phyloP scores from a whole-genome alignment of 768 basidiomycete species.

The Heimioporus sp. region DNA sequence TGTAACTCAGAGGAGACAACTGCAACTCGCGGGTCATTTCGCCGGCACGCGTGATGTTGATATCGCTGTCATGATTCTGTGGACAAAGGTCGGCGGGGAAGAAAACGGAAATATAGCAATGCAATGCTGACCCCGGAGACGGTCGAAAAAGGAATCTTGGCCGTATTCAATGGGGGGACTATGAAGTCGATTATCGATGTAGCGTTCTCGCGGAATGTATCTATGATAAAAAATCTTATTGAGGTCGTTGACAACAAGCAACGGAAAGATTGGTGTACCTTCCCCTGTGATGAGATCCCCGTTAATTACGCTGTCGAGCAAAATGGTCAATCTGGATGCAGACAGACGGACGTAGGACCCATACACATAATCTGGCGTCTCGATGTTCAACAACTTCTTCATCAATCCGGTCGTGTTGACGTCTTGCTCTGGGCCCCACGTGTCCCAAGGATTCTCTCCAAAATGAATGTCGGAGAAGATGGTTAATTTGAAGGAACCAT shows the following conservation, averaged over 20 bases:
- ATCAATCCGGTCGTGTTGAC: constrained; percentile 59
- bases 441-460: constrained; percentile 72
- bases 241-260: neutral
- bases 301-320: constrained; percentile 53
- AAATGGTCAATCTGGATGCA: neutral
- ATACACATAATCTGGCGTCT: constrained; percentile 70
- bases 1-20: constrained; percentile 59
- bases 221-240: constrained; percentile 28
- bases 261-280: constrained; percentile 32
- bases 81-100: neutral
- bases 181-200: constrained; percentile 65
- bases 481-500: constrained; percentile 69
- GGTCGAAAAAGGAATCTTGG: constrained; percentile 62
- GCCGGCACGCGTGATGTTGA: constrained; percentile 67
- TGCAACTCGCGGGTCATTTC: constrained; percentile 63
- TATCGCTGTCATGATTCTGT: constrained; percentile 75
- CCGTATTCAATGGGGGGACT: constrained; percentile 56
- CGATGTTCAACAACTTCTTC: constrained; percentile 50
- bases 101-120: neutral
- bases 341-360: constrained; percentile 16
- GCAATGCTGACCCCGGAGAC: constrained; percentile 57
- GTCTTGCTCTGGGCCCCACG: constrained; percentile 68
- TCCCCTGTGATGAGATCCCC: constrained; percentile 77
- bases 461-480: constrained; percentile 76
- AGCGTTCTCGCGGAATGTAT: constrained; percentile 65